Percentiles rank a stretch among this genome's conserved stretches.
Conservation (phyloP, 345 rosid genomes). For the Limnanthes douglasii region DNA sequence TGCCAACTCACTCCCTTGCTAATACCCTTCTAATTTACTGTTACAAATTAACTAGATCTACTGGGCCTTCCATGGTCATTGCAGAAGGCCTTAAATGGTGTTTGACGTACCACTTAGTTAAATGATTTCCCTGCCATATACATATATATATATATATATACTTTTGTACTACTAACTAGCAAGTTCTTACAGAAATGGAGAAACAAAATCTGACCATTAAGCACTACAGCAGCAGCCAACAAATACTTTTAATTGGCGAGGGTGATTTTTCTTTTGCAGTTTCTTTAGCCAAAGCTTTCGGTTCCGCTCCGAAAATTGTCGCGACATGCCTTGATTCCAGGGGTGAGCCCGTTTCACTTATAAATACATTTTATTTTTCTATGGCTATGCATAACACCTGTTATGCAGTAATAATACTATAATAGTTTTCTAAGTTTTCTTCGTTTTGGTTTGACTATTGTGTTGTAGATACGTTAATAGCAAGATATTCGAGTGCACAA, state of each 20-base stretch:
- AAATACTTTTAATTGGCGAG: conserved; percentile 41
- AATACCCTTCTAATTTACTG: too few relatives aligned
- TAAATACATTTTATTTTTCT: not conserved
- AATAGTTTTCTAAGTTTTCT: too few relatives aligned
- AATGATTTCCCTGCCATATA: too few relatives aligned
- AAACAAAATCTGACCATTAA: conserved; percentile 12
- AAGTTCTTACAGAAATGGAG: not conserved
- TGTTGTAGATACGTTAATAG: conserved; percentile 7
- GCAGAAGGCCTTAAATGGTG: too few relatives aligned
- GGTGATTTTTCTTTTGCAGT: conserved; percentile 51
- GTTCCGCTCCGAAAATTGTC: conserved; percentile 39
- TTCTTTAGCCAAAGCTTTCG: conserved; percentile 35
- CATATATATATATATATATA: not conserved
- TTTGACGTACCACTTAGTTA: too few relatives aligned
- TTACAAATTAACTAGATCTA: too few relatives aligned
- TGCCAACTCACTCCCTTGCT: too few relatives aligned
- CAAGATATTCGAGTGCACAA: conserved; percentile 9
- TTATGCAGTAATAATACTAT: too few relatives aligned
- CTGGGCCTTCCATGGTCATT: too few relatives aligned
- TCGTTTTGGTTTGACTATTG: not conserved
- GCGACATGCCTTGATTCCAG: conserved; percentile 34
- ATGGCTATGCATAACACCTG: too few relatives aligned
- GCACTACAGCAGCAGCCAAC: conserved; percentile 31
- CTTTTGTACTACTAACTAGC: not conserved
- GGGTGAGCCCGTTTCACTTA: conserved; percentile 10